phyloP scores from a whole-genome alignment of 2,329 filamentous ascomycete species.

The Verticillium alfalfae region DNA sequence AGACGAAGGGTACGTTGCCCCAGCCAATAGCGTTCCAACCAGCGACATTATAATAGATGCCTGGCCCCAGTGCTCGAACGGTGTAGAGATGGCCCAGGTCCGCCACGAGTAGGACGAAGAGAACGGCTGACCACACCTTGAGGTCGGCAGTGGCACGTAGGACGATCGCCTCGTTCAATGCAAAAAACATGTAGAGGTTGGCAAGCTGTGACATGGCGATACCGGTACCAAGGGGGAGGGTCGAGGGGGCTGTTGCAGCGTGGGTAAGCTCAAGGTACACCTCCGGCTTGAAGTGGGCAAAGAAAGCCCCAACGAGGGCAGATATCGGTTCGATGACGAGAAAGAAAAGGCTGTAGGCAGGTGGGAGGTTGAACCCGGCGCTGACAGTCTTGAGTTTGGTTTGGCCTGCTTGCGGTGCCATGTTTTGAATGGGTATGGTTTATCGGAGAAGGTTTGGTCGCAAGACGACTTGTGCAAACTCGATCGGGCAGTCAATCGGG shows the following conservation, averaged over 20 bases:
- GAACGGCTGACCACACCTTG: conserved; percentile 63
- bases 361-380: conserved; percentile 44
- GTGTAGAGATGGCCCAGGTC: conserved; percentile 72
- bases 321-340: conserved; percentile 62
- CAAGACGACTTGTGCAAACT: background rate
- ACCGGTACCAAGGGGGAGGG: conserved; percentile 53
- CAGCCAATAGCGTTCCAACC: conserved; percentile 63
- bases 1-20: conserved; percentile 68
- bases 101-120: conserved; percentile 65
- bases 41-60: conserved; percentile 58
- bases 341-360: conserved; percentile 67
- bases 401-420: background rate
- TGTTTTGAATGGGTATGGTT: background rate
- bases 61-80: conserved; percentile 50
- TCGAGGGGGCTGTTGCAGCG: conserved; percentile 39
- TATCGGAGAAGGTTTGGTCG: background rate
- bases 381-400: background rate
- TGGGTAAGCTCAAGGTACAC: conserved; percentile 62
- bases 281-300: conserved; percentile 40
- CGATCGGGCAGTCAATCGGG: background rate
- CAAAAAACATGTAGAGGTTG: conserved; percentile 73
- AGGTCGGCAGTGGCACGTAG: conserved; percentile 64
- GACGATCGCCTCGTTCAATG: conserved; percentile 71
- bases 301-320: conserved; percentile 47
- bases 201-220: conserved; percentile 70